A percentile compares a stretch with the other conserved stretches of the same genome.
These are phyloP conservation scores for Lactarius quietus DNA, from an alignment of 768 basidiomycete species.

Conservation along the genomic window DNA sequence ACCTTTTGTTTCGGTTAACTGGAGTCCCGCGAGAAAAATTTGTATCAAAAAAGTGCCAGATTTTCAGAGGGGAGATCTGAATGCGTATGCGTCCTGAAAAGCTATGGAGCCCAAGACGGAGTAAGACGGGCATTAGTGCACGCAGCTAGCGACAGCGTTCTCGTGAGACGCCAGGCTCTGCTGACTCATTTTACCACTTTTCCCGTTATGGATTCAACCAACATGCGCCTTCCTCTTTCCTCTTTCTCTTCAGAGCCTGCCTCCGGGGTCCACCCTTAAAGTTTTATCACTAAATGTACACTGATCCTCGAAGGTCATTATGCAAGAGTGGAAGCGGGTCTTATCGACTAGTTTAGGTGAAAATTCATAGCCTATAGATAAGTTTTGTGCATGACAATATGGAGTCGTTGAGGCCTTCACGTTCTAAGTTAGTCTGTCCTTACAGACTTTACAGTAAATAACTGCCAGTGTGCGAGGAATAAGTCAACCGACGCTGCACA, in stretches of 20 bases:
- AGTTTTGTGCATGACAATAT: not conserved
- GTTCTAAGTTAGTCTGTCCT: not conserved
- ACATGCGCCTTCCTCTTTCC: too few species aligned
- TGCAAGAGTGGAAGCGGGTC: not conserved
- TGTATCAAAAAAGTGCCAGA: not conserved
- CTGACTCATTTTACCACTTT: too few species aligned
- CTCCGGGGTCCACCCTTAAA: too few species aligned
- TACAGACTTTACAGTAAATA: not conserved
- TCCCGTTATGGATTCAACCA: too few species aligned
- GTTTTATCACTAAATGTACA: too few species aligned
- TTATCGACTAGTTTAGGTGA: not conserved
- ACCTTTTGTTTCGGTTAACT: not conserved
- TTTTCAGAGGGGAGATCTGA: too few species aligned
- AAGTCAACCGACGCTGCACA: not conserved
- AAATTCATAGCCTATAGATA: not conserved
- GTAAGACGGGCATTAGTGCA: too few species aligned
- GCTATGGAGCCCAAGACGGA: too few species aligned
- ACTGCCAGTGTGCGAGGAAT: not conserved
- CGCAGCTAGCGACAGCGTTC: too few species aligned
- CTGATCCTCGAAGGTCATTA: not conserved
- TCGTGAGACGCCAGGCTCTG: not conserved
- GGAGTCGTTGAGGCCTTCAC: not conserved
- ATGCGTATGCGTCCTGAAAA: too few species aligned
- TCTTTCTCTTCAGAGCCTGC: too few species aligned
- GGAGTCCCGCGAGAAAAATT: not conserved